Conservation (phyloP, 192 early-diverging fungal genomes). For the Entophlyctis luteolus region DNA sequence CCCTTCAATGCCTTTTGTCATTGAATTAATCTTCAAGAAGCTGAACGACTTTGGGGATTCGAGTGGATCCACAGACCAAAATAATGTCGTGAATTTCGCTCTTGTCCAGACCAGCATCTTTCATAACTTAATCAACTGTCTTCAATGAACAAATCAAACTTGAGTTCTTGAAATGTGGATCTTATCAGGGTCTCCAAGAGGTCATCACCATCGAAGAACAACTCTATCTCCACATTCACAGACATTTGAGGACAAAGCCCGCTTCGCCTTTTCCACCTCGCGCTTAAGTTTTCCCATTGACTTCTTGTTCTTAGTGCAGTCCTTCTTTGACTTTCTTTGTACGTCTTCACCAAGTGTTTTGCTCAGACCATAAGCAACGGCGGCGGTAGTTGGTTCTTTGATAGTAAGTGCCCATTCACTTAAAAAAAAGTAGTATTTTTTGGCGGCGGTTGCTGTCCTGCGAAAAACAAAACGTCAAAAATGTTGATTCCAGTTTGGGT, state of each 20-base stretch:
- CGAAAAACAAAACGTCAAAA: too few relatives aligned
- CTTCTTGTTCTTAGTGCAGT: constrained; percentile 75
- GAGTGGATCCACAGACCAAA: constrained; percentile 87
- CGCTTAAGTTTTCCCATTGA: constrained; percentile 90
- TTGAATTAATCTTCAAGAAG: constrained; percentile 85
- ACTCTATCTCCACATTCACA: constrained; percentile 88
- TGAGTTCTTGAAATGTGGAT: constrained; percentile 94
- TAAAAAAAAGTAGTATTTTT: too few relatives aligned
- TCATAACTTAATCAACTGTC: constrained; percentile 90
- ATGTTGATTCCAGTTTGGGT: too few relatives aligned
- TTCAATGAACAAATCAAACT: constrained; percentile 88
- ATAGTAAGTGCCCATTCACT: constrained; percentile 86
- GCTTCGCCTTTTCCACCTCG: constrained; percentile 96
- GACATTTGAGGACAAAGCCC: constrained; percentile 89
- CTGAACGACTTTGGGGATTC: constrained; percentile 87
- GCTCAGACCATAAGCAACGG: constrained; percentile 82
- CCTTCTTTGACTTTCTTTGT: constrained; percentile 84
- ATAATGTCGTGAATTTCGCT: constrained; percentile 80
- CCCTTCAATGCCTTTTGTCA: constrained; percentile 89
- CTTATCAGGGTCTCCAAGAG: constrained; percentile 90
- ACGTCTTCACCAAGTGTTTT: constrained; percentile 78
- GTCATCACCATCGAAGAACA: constrained; percentile 82
- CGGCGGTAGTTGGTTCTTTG: constrained; percentile 90
- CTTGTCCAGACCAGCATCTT: constrained; percentile 90
- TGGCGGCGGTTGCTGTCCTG: too few relatives aligned